Conservation (phyloP, 1,284 basidiomycete species). For the Apiotrichum sp. region DNA sequence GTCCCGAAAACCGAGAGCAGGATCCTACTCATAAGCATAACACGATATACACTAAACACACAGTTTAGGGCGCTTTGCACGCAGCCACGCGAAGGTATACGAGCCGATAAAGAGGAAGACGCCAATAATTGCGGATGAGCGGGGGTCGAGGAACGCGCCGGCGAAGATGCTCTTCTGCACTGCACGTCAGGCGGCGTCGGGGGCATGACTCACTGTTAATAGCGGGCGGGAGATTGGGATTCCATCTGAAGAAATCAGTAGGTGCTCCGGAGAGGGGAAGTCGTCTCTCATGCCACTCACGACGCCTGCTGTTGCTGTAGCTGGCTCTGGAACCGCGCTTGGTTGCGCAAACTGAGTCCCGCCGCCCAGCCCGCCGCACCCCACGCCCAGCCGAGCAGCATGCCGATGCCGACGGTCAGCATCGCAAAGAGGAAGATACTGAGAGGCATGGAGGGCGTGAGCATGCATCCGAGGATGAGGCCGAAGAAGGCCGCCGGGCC, state of each 20-base stretch:
- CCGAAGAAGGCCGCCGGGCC: slow-evolving; percentile 28
- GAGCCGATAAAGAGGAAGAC: slow-evolving; percentile 63
- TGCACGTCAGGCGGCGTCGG: slow-evolving; percentile 2
- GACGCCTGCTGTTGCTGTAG: not conserved
- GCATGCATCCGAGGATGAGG: slow-evolving; percentile 33
- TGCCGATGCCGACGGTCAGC: slow-evolving; percentile 54
- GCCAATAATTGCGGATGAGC: slow-evolving; percentile 56
- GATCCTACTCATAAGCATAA: slow-evolving; percentile 21
- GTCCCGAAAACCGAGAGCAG: slow-evolving; percentile 56
- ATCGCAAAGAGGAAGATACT: slow-evolving; percentile 46
- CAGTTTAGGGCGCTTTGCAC: slow-evolving; percentile 61
- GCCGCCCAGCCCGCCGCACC: slow-evolving; percentile 66
- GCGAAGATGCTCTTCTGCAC: slow-evolving; percentile 55
- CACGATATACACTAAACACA: slow-evolving; percentile 9
- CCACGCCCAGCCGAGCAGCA: slow-evolving; percentile 68
- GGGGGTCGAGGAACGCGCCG: slow-evolving; percentile 62
- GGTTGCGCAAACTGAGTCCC: slow-evolving; percentile 55
- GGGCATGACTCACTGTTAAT: slow-evolving; percentile 44
- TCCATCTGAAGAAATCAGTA: slow-evolving; percentile 40
- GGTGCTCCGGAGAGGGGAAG: too few species aligned
- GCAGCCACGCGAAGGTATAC: slow-evolving; percentile 57
- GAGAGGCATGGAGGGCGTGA: slow-evolving; percentile 41
- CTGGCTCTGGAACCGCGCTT: slow-evolving; percentile 41
- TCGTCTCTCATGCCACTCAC: not conserved
- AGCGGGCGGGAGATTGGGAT: slow-evolving; percentile 52